Evolutionary conservation across 2,329 filamentous ascomycete genomes (phyloP).

Genomic region (Calonectria henricotiae): DNA sequence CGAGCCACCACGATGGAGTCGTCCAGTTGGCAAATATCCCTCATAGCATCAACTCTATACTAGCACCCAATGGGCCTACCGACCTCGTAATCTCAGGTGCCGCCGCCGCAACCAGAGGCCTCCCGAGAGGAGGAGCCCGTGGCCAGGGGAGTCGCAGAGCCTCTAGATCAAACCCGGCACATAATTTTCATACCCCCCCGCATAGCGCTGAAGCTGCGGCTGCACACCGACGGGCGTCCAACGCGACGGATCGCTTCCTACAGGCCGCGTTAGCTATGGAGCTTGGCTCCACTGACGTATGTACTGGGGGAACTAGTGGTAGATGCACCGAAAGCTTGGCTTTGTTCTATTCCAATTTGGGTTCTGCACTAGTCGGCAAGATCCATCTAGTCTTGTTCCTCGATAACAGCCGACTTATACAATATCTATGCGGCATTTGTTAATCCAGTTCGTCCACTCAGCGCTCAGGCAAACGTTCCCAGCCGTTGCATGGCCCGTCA

Average conservation of each 20-base stretch:
- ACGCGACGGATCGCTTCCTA: constrained; percentile 7
- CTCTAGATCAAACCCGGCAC: constrained; percentile 23
- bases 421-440: constrained; percentile 31
- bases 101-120: constrained; percentile 12
- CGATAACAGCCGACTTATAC: constrained; percentile 31
- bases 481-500: not conserved
- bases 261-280: constrained; percentile 11
- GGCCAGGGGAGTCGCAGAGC: not conserved
- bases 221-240: constrained; percentile 7
- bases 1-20: not conserved
- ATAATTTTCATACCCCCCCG: constrained; percentile 22
- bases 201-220: not conserved
- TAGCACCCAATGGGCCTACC: constrained; percentile 9
- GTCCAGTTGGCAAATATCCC: constrained; percentile 14
- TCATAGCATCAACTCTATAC: not conserved
- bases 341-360: constrained; percentile 25
- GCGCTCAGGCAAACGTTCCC: constrained; percentile 22
- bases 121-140: constrained; percentile 4
- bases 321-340: constrained; percentile 29
- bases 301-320: constrained; percentile 21
- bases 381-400: constrained; percentile 14
- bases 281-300: constrained; percentile 28
- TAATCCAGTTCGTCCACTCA: constrained; percentile 24
- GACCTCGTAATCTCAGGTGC: not conserved
- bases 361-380: not conserved